A percentile compares a stretch with the other conserved stretches of the same genome.
Evolutionary conservation across 306 rosid genomes (phyloP).

Genomic region (Lagenaria siceraria): DNA sequence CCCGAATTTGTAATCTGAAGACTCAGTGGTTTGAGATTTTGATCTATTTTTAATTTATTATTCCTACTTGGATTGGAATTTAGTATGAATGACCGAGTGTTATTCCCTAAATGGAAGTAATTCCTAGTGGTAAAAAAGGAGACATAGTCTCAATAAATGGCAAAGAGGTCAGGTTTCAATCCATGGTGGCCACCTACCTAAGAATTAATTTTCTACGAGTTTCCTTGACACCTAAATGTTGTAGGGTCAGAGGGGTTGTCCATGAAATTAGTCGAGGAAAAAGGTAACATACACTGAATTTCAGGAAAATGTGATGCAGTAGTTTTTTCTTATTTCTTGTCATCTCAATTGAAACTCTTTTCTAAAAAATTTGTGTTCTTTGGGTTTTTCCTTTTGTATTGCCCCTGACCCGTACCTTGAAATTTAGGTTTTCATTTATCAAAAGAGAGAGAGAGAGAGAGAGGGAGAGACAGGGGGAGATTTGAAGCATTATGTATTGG

Average conservation of each 20-base stretch:
- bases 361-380: not conserved
- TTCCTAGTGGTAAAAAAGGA: too few relatives aligned
- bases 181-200: too few relatives aligned
- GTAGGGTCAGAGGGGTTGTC: too few relatives aligned
- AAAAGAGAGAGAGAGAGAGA: too few relatives aligned
- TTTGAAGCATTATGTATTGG: not conserved
- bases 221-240: too few relatives aligned
- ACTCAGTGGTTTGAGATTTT: not conserved
- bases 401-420: not conserved
- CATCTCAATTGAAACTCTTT: not conserved
- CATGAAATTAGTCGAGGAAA: too few relatives aligned
- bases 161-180: too few relatives aligned
- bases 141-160: too few relatives aligned
- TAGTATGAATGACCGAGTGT: not conserved
- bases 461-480: not conserved
- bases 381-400: not conserved
- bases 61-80: not conserved
- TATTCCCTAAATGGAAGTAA: not conserved
- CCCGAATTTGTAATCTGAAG: not conserved
- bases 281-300: not conserved
- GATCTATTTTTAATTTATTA: not conserved
- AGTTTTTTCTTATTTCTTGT: not conserved
- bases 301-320: not conserved
- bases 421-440: not conserved
- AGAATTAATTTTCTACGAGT: too few relatives aligned